Percentiles rank a stretch among this genome's conserved stretches.
phyloP scores from a whole-genome alignment of 768 basidiomycete genomes.

The Mycena rebaudengoi region DNA sequence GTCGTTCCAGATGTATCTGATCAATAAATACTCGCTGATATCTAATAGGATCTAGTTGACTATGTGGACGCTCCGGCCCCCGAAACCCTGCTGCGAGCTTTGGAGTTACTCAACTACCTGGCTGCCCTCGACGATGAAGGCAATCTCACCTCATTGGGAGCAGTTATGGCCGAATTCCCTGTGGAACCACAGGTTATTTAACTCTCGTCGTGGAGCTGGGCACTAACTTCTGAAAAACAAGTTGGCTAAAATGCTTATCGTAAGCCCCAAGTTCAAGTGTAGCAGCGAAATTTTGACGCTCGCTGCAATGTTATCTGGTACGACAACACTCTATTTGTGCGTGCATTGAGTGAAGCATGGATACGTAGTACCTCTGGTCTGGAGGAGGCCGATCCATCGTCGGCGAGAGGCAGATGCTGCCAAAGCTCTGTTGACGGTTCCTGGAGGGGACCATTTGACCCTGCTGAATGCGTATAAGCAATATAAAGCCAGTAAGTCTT shows the following conservation, averaged over 20 bases:
- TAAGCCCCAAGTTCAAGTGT: constrained; percentile 93
- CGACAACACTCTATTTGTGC: constrained; percentile 24
- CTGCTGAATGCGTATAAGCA: constrained; percentile 95
- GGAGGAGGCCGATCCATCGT: constrained; percentile 87
- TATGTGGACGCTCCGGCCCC: constrained; percentile 95
- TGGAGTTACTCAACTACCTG: constrained; percentile 93
- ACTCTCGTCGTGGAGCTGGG: no score
- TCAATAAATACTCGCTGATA: background rate
- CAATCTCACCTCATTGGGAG: constrained; percentile 85
- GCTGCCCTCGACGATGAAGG: constrained; percentile 95
- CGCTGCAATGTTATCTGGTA: constrained; percentile 94
- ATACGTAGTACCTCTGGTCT: constrained; percentile 84
- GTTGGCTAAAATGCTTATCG: constrained; percentile 93
- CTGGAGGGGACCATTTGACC: constrained; percentile 94
- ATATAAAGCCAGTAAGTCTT: constrained; percentile 76
- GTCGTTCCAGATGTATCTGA: constrained; percentile 40
- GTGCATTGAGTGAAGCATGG: background rate
- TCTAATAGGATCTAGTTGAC: constrained; percentile 80
- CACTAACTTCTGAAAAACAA: constrained; percentile 36
- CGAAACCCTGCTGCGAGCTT: constrained; percentile 95
- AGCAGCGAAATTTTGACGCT: constrained; percentile 95
- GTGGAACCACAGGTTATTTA: constrained; percentile 86
- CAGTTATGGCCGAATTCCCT: constrained; percentile 97
- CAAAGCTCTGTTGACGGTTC: constrained; percentile 86
- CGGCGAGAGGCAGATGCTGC: constrained; percentile 92